Evolutionary conservation across 257 asterid species (phyloP).

Genomic region (Vinca minor): DNA sequence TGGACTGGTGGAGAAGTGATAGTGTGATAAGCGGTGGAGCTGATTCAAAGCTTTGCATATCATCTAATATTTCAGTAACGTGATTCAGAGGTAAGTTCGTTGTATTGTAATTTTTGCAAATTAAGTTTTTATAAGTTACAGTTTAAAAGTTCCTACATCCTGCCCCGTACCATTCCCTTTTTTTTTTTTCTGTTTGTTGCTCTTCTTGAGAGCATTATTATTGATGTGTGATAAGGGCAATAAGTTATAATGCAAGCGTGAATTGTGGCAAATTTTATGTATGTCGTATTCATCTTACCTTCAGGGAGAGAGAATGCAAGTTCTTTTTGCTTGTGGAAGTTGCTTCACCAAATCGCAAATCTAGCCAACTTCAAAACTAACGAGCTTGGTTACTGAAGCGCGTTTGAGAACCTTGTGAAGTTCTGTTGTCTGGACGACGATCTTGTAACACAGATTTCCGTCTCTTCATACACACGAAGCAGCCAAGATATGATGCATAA

Average conservation of each 20-base stretch:
- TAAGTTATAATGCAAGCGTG: neutral
- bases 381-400: neutral
- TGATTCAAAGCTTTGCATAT: conserved; percentile 75
- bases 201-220: neutral
- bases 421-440: neutral
- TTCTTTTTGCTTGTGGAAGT: neutral
- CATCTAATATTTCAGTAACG: conserved; percentile 57
- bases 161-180: too few relatives aligned
- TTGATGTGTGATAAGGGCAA: neutral
- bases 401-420: neutral
- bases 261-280: neutral
- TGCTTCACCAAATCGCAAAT: neutral
- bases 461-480: too few relatives aligned
- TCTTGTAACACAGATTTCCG: too few relatives aligned
- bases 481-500: too few relatives aligned
- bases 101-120: too few relatives aligned
- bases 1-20: conserved; percentile 86
- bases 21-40: conserved; percentile 81
- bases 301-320: neutral
- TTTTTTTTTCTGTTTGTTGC: too few relatives aligned
- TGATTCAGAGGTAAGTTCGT: conserved; percentile 30
- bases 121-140: too few relatives aligned
- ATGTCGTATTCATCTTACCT: neutral
- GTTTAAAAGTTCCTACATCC: too few relatives aligned
- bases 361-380: neutral